Evolutionary conservation across 176 grass and related monocot species (phyloP).

Genomic region (Triticum aestivum): IWGSC_CS_RefSeq_v2.1 NC_057800.1:462431501-462432000

Average conservation of each 20-base stretch:
- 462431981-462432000: neutral
- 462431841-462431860: constrained; percentile 1
- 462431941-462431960: constrained; percentile 21
- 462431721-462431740: constrained; percentile 7
- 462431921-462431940: neutral
- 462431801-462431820: neutral
- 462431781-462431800: constrained; percentile 8
- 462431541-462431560: constrained; percentile 64
- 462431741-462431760: neutral
- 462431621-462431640: constrained; percentile 63
- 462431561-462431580: constrained; percentile 83
- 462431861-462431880: neutral
- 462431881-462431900: neutral
- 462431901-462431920: neutral
- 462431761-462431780: constrained; percentile 25
- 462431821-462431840: constrained; percentile 18
- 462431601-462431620: constrained; percentile 75
- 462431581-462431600: constrained; percentile 76
- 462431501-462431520: constrained; percentile 49
- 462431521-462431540: constrained; percentile 66
- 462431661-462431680: constrained; percentile 8
- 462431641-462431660: constrained; percentile 50
- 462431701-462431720: constrained; percentile 29
- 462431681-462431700: neutral
- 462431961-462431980: constrained; percentile 40